Evolutionary conservation across 2,329 filamentous ascomycete species (phyloP).

Genomic region (Chaetomiaceae sp.): DNA sequence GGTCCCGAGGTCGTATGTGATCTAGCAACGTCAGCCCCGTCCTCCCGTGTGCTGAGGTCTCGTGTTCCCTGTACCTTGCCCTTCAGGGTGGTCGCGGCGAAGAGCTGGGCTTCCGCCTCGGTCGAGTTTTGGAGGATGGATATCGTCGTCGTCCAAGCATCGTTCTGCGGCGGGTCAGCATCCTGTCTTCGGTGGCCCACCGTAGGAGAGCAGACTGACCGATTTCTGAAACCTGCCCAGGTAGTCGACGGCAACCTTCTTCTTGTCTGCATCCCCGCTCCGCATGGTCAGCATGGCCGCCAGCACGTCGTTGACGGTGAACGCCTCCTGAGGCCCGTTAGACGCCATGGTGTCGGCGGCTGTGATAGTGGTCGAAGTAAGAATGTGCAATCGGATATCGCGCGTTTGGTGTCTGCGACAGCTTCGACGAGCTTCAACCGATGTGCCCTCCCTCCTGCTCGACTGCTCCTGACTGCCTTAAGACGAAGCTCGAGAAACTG

Average conservation of each 20-base stretch:
- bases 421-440: slow-evolving; percentile 5
- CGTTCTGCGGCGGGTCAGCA: slow-evolving; percentile 53
- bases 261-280: slow-evolving; percentile 77
- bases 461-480: slow-evolving; percentile 2
- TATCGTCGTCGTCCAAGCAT: slow-evolving; percentile 87
- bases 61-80: slow-evolving; percentile 70
- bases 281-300: slow-evolving; percentile 90
- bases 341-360: slow-evolving; percentile 59
- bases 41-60: background rate
- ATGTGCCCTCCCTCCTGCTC: slow-evolving; percentile 21
- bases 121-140: slow-evolving; percentile 78
- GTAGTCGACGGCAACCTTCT: slow-evolving; percentile 78
- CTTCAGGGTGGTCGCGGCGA: slow-evolving; percentile 93
- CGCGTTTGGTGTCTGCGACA: slow-evolving; percentile 1
- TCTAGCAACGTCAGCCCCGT: slow-evolving; percentile 49
- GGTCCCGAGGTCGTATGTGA: slow-evolving; percentile 85
- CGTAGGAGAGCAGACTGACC: slow-evolving; percentile 49
- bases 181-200: background rate
- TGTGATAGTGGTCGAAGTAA: background rate
- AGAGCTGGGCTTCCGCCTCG: slow-evolving; percentile 82
- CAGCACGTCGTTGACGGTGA: slow-evolving; percentile 71
- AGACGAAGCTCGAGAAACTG: slow-evolving; percentile 8
- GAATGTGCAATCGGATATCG: background rate
- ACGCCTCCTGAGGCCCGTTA: slow-evolving; percentile 62
- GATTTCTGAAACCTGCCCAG: slow-evolving; percentile 97